A percentile compares a stretch with the other conserved stretches of the same genome.
Evolutionary conservation across 1,284 basidiomycete species (phyloP).

Genomic region (Volvariella surrecta): DNA sequence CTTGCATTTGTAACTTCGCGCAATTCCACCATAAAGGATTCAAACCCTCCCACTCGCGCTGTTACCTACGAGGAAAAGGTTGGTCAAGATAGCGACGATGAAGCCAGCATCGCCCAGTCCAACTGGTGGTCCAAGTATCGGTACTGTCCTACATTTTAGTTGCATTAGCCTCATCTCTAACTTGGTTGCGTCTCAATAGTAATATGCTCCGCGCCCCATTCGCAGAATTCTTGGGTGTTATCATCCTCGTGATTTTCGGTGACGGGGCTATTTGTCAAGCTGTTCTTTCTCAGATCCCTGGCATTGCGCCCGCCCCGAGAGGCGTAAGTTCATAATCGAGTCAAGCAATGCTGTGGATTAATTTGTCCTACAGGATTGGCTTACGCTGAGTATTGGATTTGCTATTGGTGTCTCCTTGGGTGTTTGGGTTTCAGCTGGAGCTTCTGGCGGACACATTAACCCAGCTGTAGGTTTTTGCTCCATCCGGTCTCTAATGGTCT

Average conservation of each 20-base stretch:
- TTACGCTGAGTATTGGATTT: conserved; percentile 62
- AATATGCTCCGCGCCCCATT: conserved; percentile 36
- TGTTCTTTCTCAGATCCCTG: conserved; percentile 33
- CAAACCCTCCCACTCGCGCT: conserved; percentile 6
- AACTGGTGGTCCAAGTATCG: conserved; percentile 51
- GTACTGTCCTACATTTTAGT: conserved; percentile 23
- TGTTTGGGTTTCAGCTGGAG: conserved; percentile 56
- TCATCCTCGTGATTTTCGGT: conserved; percentile 53
- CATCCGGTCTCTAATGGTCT: background rate
- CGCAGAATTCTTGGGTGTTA: conserved; percentile 55
- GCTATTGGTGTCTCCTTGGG: conserved; percentile 57
- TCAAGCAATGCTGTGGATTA: conserved; percentile 1
- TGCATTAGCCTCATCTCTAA: background rate
- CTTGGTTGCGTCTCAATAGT: conserved; percentile 7
- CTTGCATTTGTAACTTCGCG: background rate
- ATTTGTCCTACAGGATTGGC: conserved; percentile 33
- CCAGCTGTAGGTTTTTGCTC: conserved; percentile 44
- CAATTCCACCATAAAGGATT: conserved; percentile 1
- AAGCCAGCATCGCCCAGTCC: conserved; percentile 24
- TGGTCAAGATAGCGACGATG: conserved; percentile 11
- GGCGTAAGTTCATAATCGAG: conserved; percentile 37
- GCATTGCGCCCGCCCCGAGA: conserved; percentile 36
- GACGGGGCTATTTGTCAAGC: conserved; percentile 47
- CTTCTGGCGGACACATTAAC: conserved; percentile 75
- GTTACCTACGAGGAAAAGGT: conserved; percentile 11